Evolutionary conservation across 208 protist species (phyloP), one percentile per base, ranked within the genome.

Genomic region (Balamuthia mandrillaris): DNA sequence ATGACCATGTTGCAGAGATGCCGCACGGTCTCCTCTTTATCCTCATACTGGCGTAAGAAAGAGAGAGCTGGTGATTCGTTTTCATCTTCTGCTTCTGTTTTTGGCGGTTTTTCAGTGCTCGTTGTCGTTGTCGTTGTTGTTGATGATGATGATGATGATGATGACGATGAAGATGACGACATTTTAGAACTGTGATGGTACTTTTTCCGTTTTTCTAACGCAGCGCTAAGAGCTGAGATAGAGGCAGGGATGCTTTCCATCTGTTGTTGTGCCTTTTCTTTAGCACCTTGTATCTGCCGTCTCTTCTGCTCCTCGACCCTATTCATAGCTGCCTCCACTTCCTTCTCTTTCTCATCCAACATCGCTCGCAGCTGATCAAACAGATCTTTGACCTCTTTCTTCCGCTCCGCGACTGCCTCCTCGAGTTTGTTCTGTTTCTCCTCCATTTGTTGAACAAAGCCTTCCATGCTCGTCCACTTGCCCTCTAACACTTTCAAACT

Each of bases 331-430:
- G 42, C 18, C 24, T 72, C 63, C 5, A 72, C n/a, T 33, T 72
- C 63, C 63, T 45, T 41, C 39, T 72, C 63, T 41, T 72, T 72
- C 39, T 72, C 63, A 33, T 72, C 63, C 24, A 72, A 41, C 37
- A 72, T 33, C 18, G 18, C 5, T 0, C 63, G 63, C 33, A 72
- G 39, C 18, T 45, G 18, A 21, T 72, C 63, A 1, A 72, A 33
- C 33, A 31, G 39, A n/a, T 72, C 63, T 6, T 45, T 41, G 39
- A 41, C 63, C 63, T 72, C 49, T 24, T 47, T 41, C 0, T 41
- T 16, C 63, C 33, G 42, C 9, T 29, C n/a, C 29, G 42, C 63
- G 3, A 24, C 63, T 10, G 42, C 63, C 0, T 21, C 18, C 18
- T n/a, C 63, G 10, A 72, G 35, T 3, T 72, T 41, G 35, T 45